Base-by-base conservation (phyloP, 208 protist species). In the Angomonas deanei region DNA sequence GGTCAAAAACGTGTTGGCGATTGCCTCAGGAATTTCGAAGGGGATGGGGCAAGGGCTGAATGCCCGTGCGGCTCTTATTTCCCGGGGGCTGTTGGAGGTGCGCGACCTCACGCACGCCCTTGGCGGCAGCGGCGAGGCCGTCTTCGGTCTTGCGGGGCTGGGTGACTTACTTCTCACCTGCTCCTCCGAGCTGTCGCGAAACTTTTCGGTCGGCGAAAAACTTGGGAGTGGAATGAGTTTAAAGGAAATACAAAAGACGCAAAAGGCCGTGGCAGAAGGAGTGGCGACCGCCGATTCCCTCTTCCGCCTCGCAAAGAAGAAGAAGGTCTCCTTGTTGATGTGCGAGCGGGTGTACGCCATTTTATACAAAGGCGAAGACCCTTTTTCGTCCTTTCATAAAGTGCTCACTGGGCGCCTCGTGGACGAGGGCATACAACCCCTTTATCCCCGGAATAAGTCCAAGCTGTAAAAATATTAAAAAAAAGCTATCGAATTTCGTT, bases 1-100 rank as follows among this genome's bases (percentile, higher is more conserved):
- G n/a, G 53, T 96, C 28, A 95, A 96, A 75, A 96, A 96, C 75
- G 90, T 97, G 23, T 70, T 96, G 49, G 86, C 84, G 58, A 95
- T 94, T 69, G 86, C 80, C 38, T 92, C 88, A 23, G 91, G 88
- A 42, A 62, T 85, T 26, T 49, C 79, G 31, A 75, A 64, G 34
- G 88, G 86, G 17, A 81, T 93, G 32, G 85, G 82, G 54, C 80
- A 85, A 56, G 88, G 81, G 30, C 47, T 67, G 46, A 91, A 95
- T 68, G 86, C 84, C 23, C 81, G 88, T 21, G 88, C 88, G 19
- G 79, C 80, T 33, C 74, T 96, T 31, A 94, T 96, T 62, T 68
- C 79, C 23, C 76, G 88, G 27, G 88, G 86, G 15, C 72, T 94
- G 56, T 64, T 93, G 13, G 91, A 97, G 75, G 91, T 97, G 47